Conservation (phyloP, 305 asterid genomes). For the Striga hermonthica region DNA sequence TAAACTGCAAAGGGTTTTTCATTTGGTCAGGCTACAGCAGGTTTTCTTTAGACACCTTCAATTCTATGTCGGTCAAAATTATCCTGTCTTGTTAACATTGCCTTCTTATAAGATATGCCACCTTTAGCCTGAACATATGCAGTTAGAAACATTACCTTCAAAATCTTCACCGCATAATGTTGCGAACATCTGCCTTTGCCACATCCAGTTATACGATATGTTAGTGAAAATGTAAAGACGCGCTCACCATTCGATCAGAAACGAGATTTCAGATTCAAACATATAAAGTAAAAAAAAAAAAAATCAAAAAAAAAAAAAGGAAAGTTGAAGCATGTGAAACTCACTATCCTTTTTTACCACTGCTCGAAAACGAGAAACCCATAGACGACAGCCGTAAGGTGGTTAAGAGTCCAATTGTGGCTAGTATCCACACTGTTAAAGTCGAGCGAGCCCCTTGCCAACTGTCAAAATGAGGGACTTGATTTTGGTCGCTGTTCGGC, state of each 20-base stretch:
- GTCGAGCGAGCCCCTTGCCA: conserved; percentile 88
- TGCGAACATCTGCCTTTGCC: conserved; percentile 94
- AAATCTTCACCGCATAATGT: conserved; percentile 68
- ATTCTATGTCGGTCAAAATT: conserved; percentile 24
- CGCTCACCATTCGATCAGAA: too few species aligned
- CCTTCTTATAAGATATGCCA: conserved; percentile 29
- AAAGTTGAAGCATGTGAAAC: too few species aligned
- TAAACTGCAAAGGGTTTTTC: conserved; percentile 43
- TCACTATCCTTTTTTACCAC: too few species aligned
- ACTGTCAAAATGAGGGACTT: conserved; percentile 50
- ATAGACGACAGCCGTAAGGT: too few species aligned
- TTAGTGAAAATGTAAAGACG: not conserved
- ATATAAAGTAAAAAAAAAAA: too few species aligned
- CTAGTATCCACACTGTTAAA: conserved; percentile 50
- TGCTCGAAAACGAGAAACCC: too few species aligned
- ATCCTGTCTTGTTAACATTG: conserved; percentile 64
- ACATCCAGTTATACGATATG: conserved; percentile 10
- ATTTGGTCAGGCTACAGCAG: not conserved
- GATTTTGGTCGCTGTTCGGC: conserved; percentile 36
- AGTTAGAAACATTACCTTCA: conserved; percentile 45
- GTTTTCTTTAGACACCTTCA: conserved; percentile 4
- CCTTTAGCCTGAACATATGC: not conserved
- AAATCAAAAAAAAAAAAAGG: too few species aligned
- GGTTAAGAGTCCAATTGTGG: conserved; percentile 65
- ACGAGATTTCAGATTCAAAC: too few species aligned